Conservation (phyloP, 2,329 filamentous ascomycete genomes). For the Akanthomyces dipterigenus region DNA sequence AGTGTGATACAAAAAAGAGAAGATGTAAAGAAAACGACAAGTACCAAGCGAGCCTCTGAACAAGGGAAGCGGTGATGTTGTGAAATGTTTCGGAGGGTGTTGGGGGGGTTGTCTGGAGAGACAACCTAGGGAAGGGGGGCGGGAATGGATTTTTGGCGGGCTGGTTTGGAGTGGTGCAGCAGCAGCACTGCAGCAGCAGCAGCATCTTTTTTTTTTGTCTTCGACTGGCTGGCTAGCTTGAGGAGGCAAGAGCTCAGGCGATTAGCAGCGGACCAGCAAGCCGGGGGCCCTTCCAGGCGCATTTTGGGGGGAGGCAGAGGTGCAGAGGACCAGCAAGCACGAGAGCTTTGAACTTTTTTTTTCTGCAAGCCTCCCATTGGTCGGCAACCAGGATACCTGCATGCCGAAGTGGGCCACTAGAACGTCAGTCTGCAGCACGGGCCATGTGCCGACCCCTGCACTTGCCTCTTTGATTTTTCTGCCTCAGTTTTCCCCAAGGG, state of each 20-base stretch:
- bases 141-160: slow-evolving; percentile 10
- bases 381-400: slow-evolving; percentile 24
- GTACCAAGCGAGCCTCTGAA: neutral
- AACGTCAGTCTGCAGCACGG: slow-evolving; percentile 21
- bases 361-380: slow-evolving; percentile 28
- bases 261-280: neutral
- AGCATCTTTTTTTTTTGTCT: slow-evolving; percentile 16
- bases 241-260: slow-evolving; percentile 8
- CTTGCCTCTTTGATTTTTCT: slow-evolving; percentile 2
- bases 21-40: neutral
- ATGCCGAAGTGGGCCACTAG: slow-evolving; percentile 29
- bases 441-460: slow-evolving; percentile 13
- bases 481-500: neutral
- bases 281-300: neutral
- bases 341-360: slow-evolving; percentile 33
- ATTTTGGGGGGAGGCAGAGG: neutral
- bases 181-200: too few relatives aligned
- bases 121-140: slow-evolving; percentile 5
- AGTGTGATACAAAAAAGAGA: neutral
- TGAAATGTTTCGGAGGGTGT: slow-evolving; percentile 6
- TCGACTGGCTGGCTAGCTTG: neutral
- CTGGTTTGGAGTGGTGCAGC: neutral
- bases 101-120: neutral
- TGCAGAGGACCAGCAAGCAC: slow-evolving; percentile 18
- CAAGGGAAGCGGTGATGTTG: slow-evolving; percentile 6